These are phyloP conservation scores for Xylariaceae sp. DNA, from an alignment of 2,329 filamentous ascomycete species.

Conservation along the genomic window DNA sequence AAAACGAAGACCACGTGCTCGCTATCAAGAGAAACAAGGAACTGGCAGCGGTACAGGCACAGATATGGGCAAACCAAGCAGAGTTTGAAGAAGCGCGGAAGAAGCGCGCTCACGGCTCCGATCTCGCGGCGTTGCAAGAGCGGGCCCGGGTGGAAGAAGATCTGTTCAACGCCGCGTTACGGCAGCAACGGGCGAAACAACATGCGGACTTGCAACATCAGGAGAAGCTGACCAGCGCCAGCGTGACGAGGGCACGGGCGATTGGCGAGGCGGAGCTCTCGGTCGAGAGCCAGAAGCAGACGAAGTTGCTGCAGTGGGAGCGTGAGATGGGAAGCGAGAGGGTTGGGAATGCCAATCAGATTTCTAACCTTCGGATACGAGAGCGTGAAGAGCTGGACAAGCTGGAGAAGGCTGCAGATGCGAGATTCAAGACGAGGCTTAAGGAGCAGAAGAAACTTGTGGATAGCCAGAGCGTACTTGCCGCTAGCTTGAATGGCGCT, in stretches of 20 bases:
- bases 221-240: conserved; percentile 43
- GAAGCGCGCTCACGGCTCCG: conserved; percentile 42
- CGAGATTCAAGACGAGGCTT: conserved; percentile 42
- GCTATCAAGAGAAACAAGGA: conserved; percentile 48
- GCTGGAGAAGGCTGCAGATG: conserved; percentile 44
- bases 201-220: conserved; percentile 42
- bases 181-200: conserved; percentile 35
- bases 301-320: conserved; percentile 48
- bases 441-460: conserved; percentile 50
- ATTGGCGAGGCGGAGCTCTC: conserved; percentile 46
- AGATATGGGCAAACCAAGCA: conserved; percentile 45
- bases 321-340: conserved; percentile 41
- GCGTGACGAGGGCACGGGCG: conserved; percentile 40
- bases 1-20: conserved; percentile 47
- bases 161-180: conserved; percentile 35
- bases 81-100: conserved; percentile 51
- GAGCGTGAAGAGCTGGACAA: conserved; percentile 50
- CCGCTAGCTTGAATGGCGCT: conserved; percentile 32
- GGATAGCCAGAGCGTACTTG: conserved; percentile 39
- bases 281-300: conserved; percentile 41
- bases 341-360: conserved; percentile 45
- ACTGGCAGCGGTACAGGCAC: conserved; percentile 47
- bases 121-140: conserved; percentile 41
- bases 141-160: conserved; percentile 47
- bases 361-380: conserved; percentile 45